Evolutionary conservation across 164 flowering plant genomes (phyloP).

Genomic region (Pachysandra terminalis): DNA sequence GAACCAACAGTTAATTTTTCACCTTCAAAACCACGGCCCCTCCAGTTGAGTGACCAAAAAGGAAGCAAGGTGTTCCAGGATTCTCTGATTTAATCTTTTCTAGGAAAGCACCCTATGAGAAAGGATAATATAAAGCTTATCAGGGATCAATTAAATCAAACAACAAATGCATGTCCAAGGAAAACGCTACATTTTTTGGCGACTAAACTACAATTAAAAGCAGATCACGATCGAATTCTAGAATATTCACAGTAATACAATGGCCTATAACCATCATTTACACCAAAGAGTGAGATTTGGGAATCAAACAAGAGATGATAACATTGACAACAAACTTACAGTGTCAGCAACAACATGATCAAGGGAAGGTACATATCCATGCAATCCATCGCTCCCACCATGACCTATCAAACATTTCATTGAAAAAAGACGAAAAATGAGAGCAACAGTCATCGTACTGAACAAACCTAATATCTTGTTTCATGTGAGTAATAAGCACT

Average conservation of each 20-base stretch:
- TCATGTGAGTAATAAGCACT: neutral
- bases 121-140: neutral
- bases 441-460: neutral
- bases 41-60: slow-evolving; percentile 98
- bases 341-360: slow-evolving; percentile 95
- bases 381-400: slow-evolving; percentile 99
- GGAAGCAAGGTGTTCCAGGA: slow-evolving; percentile 89
- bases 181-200: no score
- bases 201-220: neutral
- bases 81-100: slow-evolving; percentile 72
- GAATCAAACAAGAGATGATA: neutral
- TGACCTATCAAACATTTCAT: slow-evolving; percentile 52
- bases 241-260: neutral
- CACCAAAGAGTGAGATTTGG: neutral
- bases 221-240: neutral
- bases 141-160: neutral
- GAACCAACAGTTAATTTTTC: neutral
- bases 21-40: slow-evolving; percentile 99
- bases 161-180: neutral
- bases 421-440: neutral
- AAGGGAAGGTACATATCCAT: slow-evolving; percentile 97
- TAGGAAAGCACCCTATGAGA: slow-evolving; percentile 67
- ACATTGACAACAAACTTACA: slow-evolving; percentile 43
- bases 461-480: neutral
- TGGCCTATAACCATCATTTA: neutral